These are phyloP conservation scores for Akanthomyces dipterigenus DNA, from an alignment of 2,329 filamentous ascomycete species.

Conservation along the genomic window DNA sequence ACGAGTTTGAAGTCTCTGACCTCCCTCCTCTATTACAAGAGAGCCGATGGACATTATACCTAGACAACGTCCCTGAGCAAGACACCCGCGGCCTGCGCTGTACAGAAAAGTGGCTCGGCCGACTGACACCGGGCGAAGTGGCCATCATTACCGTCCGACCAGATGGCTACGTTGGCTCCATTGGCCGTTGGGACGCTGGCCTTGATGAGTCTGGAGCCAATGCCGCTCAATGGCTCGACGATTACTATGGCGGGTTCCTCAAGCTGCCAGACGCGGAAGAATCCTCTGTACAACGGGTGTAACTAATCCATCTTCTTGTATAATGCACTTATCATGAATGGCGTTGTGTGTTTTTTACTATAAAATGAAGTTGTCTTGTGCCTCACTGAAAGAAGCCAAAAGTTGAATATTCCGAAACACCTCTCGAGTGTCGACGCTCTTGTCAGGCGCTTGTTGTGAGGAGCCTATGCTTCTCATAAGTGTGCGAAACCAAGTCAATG, in stretches of 20 bases:
- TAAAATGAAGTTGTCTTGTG: not conserved
- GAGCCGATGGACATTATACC: slow-evolving; percentile 65
- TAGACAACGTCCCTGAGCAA: slow-evolving; percentile 56
- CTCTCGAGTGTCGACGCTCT: not conserved
- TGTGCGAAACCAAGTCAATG: not conserved
- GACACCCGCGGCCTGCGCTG: slow-evolving; percentile 47
- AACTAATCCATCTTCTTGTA: not conserved
- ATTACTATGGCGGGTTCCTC: slow-evolving; percentile 49
- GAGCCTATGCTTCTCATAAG: not conserved
- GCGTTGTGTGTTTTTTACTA: not conserved
- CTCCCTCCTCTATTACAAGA: slow-evolving; percentile 55
- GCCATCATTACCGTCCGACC: slow-evolving; percentile 63
- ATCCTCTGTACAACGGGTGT: not conserved
- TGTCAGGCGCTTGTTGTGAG: too few relatives aligned
- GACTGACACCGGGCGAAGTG: slow-evolving; percentile 48
- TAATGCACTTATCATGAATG: not conserved
- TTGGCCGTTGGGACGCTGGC: slow-evolving; percentile 47
- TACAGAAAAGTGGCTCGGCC: slow-evolving; percentile 64
- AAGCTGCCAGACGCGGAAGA: slow-evolving; percentile 36
- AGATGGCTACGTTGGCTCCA: slow-evolving; percentile 66
- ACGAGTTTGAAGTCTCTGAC: slow-evolving; percentile 57
- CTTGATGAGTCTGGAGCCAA: slow-evolving; percentile 43
- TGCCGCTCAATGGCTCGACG: slow-evolving; percentile 48
- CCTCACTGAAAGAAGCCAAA: not conserved
- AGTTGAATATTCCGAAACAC: not conserved